Evolutionary conservation across 2,329 filamentous ascomycete species (phyloP), one percentile per base, ranked within the genome.

Genomic region (Chrysoporthe cubensis): DNA sequence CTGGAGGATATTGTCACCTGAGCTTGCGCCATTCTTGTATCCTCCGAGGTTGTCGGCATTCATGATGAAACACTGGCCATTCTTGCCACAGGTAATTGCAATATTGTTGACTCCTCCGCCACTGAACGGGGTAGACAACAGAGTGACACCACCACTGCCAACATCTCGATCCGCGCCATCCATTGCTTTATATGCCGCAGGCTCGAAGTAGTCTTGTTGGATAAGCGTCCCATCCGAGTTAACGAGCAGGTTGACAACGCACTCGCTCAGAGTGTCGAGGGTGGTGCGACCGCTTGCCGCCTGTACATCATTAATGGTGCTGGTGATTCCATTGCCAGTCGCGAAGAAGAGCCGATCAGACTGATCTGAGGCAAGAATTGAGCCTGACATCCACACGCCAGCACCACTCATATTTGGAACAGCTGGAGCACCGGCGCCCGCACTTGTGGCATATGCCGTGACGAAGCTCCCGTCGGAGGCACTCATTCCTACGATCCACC

Each of bases 141-240:
- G 77, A 16, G 78, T 78, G 0, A 82, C 79, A 6, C 77, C 78
- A 2, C 74, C 73, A 18, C 77, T 76, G n/a, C 84, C 84, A 7
- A 87, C 73, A 71, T 87, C 84, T 62, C 82, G 81, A 65, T 86
- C 83, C 0, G 80, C 83, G 8, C 81, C 83, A 62, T 85, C 83
- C 61, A 85, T 76, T 0, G 80, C 78, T 66, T 78, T 78, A 65
- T 87, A 86, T 59, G 85, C 83, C 70, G 80, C 84, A 0, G 85
- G 85, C 78, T 86, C 83, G 67, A 87, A 87, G 72, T 86, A 87
- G 56, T 58, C 56, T n/a, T 58, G 56, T 18, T 58, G 56, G 6
- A 16, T n/a, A 34, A 58, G 32, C 34, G 56, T 58, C 32, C 56
- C 56, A 63, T 87, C 84, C 11, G 82, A 1, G 80, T 76, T 0